Conservation (phyloP, 805 yeast genomes). For the Ogataea corticis region DNA sequence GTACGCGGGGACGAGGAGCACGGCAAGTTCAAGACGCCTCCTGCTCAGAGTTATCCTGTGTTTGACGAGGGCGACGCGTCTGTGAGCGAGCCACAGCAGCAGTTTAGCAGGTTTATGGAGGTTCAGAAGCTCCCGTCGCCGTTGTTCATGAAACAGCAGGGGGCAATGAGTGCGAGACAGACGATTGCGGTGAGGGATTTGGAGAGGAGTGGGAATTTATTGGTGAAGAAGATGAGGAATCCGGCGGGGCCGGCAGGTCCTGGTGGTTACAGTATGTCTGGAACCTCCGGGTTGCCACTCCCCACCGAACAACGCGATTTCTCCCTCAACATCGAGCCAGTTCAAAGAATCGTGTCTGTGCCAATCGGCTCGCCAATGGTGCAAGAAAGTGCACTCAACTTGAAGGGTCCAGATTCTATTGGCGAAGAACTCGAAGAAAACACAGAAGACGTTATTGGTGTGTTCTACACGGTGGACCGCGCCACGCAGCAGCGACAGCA, state of each 20-base stretch:
- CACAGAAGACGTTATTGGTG: constrained; percentile 1
- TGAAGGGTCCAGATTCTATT: constrained; percentile 9
- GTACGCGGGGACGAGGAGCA: neutral
- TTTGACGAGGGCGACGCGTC: neutral
- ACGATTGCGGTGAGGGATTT: neutral
- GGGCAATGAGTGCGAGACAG: constrained; percentile 4
- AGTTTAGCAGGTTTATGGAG: constrained; percentile 6
- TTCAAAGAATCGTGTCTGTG: constrained; percentile 31
- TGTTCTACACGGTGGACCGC: constrained; percentile 15
- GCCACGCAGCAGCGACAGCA: constrained; percentile 18
- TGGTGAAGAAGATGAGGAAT: constrained; percentile 10
- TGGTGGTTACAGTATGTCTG: no score
- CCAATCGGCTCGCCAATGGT: constrained; percentile 24
- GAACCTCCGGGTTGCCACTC: no score
- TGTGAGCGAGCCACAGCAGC: constrained; percentile 1
- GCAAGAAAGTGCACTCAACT: constrained; percentile 16
- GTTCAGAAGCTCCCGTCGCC: constrained; percentile 30
- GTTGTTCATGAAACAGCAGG: constrained; percentile 9
- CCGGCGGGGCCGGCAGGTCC: neutral
- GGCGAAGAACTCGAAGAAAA: constrained; percentile 14
- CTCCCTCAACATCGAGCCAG: constrained; percentile 27
- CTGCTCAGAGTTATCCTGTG: neutral
- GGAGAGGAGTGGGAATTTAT: neutral
- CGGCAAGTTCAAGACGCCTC: constrained; percentile 6
- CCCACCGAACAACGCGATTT: constrained; percentile 15